Conservation (phyloP, 768 basidiomycete species). For the Leucosporidium creatinivorum region DNA sequence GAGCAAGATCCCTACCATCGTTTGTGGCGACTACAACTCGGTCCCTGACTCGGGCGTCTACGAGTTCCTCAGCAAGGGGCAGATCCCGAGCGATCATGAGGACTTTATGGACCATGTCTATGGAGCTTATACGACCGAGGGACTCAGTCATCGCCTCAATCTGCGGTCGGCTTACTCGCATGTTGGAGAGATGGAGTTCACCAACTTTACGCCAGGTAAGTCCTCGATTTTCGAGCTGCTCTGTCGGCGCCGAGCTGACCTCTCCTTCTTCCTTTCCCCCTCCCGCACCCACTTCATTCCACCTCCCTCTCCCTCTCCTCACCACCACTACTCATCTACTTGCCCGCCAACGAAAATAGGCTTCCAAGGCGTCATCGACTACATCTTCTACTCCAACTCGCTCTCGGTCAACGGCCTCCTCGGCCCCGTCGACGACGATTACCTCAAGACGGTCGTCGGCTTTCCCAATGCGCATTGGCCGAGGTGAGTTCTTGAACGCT, state of each 20-base stretch:
- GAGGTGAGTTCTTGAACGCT: not conserved
- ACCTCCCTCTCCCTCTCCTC: not conserved
- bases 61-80: constrained; percentile 74
- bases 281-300: no score
- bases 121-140: constrained; percentile 85
- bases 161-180: constrained; percentile 77
- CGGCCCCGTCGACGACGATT: constrained; percentile 73
- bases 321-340: not conserved
- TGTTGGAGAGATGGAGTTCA: constrained; percentile 60
- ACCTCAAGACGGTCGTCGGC: constrained; percentile 84
- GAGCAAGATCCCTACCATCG: constrained; percentile 77
- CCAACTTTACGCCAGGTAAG: constrained; percentile 68
- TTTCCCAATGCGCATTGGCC: constrained; percentile 97
- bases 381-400: constrained; percentile 79
- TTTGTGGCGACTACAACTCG: constrained; percentile 97
- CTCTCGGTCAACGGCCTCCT: constrained; percentile 74
- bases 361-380: constrained; percentile 65
- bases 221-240: no score
- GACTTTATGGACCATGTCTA: constrained; percentile 91
- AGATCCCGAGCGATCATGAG: constrained; percentile 57
- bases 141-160: constrained; percentile 67
- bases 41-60: constrained; percentile 78
- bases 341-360: not conserved
- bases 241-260: no score
- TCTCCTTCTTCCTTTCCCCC: not conserved